Evolutionary conservation across 352 stramenopile genomes (phyloP), one percentile per base, ranked within the genome.

Genomic region (Globisporangium nodosum): DNA sequence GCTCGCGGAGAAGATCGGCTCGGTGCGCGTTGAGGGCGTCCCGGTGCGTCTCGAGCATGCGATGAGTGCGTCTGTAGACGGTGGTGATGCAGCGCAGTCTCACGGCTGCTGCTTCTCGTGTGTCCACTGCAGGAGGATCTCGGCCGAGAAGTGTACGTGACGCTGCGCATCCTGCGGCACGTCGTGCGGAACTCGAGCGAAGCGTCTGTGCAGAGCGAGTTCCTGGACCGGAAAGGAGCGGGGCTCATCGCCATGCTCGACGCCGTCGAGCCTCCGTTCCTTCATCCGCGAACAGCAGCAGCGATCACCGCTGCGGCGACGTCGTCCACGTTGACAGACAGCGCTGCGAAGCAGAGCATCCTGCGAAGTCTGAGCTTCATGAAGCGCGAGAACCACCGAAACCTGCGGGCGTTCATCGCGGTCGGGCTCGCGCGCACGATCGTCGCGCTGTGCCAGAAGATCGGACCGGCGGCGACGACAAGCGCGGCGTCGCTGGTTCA

Each of bases 71-170:
- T 27, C 24, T 27, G 24, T 27, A 27, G 24, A 27, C 0, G 1
- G 52, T 45, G 20, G 30, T 60, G 16, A 37, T 27, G 24, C 24
- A 27, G 24, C 24, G 1, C 24, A 27, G 24, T 57, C 43, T 21
- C 59, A 52, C 51, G 20, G 20, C 59, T 7, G 39, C 3, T 51
- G 59, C 15, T 56, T 18, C 53, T 5, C 54, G 21, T 48, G 39
- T 48, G 12, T 13, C 7, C 12, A 12, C 20, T 35, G 40, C 27
- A 91, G 81, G 74, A 81, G 30, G 82, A 89, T 39, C 65, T 92
- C 12, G 82, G 70, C 9, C 74, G 76, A 4, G 82, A 92, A 40
- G 78, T 92, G 30, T 90, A 92, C 59, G 78, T 92, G 15, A 70
- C 81, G 3, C 63, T 88, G 33, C 78, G 82, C 5, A 70, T 90